Evolutionary conservation across 1,284 basidiomycete genomes (phyloP), one percentile per base, ranked within the genome.

Genomic region (Naganishia albida): DNA sequence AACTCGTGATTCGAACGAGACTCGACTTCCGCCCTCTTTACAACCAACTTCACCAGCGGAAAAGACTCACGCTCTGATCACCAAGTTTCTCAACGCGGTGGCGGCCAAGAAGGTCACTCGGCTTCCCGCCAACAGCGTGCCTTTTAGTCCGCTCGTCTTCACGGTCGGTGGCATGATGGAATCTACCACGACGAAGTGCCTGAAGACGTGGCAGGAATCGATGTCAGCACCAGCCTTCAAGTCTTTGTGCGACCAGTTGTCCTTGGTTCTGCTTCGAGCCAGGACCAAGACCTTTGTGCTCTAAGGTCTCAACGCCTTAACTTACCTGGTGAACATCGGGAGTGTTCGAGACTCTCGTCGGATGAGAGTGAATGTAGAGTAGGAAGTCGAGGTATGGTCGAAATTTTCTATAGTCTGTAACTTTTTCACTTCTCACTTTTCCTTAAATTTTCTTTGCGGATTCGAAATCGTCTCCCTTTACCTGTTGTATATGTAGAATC

Each of bases 81-180:
- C n/a, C n/a, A n/a, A n/a, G n/a, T n/a, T n/a, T n/a, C n/a, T n/a
- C n/a, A 30, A 28, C 2, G 2, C 42, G 15, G 20, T 26, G 6
- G 54, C 54, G 1, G 42, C 18, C 23, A 28, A 43, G 23, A 56
- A 56, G 54, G 1, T 23, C 2, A 12, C 4, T 1, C 40, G 54
- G 46, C 40, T 56, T 6, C 54, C 54, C 3, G 23, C n/a, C 7
- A 56, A 30, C 54, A 56, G 30, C 54, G 20, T 56, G 2, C 39
- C 54, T 0, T 56, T 56, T 16, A 28, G 28, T n/a, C 54, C 54
- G 6, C 38, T 56, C 7, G 40, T 56, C 7, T 56, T 56, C 12
- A 56, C 42, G 1, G 42, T 56, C 7, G 54, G 54, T 7, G 54
- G 54, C 2, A 43, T 56, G 40, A 56, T 56, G 54, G 55, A 57